A percentile compares a stretch with the other conserved stretches of the same genome.
These are phyloP conservation scores for Trifolium repens DNA, from an alignment of 306 rosid genomes.

Conservation along the genomic window DNA sequence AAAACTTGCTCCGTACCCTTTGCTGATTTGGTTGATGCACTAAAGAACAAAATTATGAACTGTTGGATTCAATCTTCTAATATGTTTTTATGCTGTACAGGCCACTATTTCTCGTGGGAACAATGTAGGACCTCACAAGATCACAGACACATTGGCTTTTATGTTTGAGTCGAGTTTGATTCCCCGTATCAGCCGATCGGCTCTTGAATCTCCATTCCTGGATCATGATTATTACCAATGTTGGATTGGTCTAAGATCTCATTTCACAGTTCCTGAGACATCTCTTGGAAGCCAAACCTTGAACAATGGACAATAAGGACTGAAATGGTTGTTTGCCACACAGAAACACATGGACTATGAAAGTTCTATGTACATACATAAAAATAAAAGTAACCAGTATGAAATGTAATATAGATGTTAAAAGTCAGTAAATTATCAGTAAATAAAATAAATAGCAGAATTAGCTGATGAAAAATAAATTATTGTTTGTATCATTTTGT, in stretches of 20 bases:
- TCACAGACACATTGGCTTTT: constrained; percentile 80
- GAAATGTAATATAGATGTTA: neutral
- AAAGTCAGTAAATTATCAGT: neutral
- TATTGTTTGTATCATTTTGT: neutral
- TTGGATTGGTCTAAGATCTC: constrained; percentile 88
- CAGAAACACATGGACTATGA: neutral
- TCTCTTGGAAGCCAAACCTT: constrained; percentile 16
- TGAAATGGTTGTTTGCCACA: constrained; percentile 8
- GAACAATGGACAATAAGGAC: constrained; percentile 26
- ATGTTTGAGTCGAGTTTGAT: constrained; percentile 93
- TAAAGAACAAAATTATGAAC: neutral
- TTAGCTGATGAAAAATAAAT: neutral
- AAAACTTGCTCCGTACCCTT: neutral
- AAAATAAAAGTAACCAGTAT: neutral
- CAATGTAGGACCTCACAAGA: constrained; percentile 70
- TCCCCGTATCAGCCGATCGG: constrained; percentile 76
- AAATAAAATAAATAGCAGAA: neutral
- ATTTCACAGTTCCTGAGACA: constrained; percentile 48
- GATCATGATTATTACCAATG: constrained; percentile 91
- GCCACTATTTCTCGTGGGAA: constrained; percentile 72
- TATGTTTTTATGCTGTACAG: constrained; percentile 43
- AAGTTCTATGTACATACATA: constrained; percentile 27
- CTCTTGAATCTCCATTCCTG: constrained; percentile 74
- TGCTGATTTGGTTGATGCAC: neutral
- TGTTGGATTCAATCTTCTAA: constrained; percentile 13